Evolutionary conservation across 2,329 filamentous ascomycete species (phyloP), one percentile per base, ranked within the genome.

Genomic region (Talaromyces amestolkiae): DNA sequence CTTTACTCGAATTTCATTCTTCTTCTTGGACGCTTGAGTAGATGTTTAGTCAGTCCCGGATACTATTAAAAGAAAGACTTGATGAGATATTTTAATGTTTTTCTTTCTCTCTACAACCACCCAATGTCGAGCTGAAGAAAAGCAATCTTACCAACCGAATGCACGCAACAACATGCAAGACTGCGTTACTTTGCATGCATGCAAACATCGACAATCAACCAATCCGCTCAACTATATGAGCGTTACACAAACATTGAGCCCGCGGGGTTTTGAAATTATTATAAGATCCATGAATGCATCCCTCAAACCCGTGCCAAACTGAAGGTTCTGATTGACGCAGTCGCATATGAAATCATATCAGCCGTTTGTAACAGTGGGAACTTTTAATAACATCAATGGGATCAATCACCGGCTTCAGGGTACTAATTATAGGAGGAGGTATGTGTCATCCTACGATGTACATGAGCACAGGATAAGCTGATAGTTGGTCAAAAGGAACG

Each of bases 361-460:
- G 1, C 41, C n/a, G 43, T 31, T 31, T 1, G 3, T 7, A 31
- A 31, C 27, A 31, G 4, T 31, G 27, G 5, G 1, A 6, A 31
- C 5, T 7, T 7, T 31, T 31, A 31, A 31, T 0, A 6, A 3
- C 5, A 31, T 31, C 27, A 31, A 31, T 43, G 56, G 35, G 35
- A 2, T 31, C 35, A 45, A 47, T 15, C 9, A 11, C 17, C 8
- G 39, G n/a, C 27, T 59, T 59, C 2, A 64, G 13, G 1, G 53
- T 64, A 13, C 54, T 64, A 5, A 58, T 64, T 1, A 49, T 58
- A 9, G 61, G 61, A 19, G 61, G 27, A 24, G 61, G 61, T 63
- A 1, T 27, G 6, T 3, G 9, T 1, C n/a, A 3, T 43, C 24
- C 49, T 19, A 47, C n/a, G 22, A 13, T 19, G 15, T 54, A 63